Base-by-base conservation (phyloP, 2,329 filamentous ascomycete species). In the Ascomycota sp. region DNA sequence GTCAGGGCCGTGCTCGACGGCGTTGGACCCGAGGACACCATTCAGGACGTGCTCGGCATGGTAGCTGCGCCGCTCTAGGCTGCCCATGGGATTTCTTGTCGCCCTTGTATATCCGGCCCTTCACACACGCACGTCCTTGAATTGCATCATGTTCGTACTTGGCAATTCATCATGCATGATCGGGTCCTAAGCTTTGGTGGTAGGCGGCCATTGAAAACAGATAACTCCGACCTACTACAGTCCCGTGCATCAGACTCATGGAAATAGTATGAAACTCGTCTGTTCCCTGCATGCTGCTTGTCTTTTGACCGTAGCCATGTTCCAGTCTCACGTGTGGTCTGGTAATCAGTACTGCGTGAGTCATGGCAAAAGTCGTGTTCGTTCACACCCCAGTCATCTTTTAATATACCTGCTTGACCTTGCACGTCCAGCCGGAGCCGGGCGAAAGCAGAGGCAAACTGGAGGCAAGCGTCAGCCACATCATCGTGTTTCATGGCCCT, bases 361-460 rank as follows among this genome's bases (percentile, higher is more conserved):
- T n/a, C n/a, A n/a, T n/a, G n/a, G n/a, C n/a, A n/a, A n/a, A n/a
- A n/a, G n/a, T n/a, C n/a, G n/a, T n/a, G n/a, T n/a, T n/a, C n/a
- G n/a, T n/a, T n/a, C n/a, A n/a, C n/a, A n/a, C n/a, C n/a, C n/a
- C n/a, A n/a, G n/a, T n/a, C n/a, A 25, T 33, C 30, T 22, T 45
- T 38, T 66, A 75, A 44, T 68, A 63, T 36, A 89, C 57, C 57
- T 92, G 65, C 42, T 69, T 77, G 42, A 94, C 61, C 57, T 75
- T 83, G 63, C 85, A 94, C 43, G 79, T 61, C 86, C 86, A 94
- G 38, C 85, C 85, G 17, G 82, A 91, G 34, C 70, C 70, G 48
- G 81, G 66, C 40, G 71, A 74, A 35, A 94, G 61, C 26, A 94
- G 64, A 23, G 85, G 86, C 43, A 94, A 61, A 65, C 83, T 92